Evolutionary conservation across 208 protist species (phyloP).

Genomic region (Acanthamoeba healyi): DNA sequence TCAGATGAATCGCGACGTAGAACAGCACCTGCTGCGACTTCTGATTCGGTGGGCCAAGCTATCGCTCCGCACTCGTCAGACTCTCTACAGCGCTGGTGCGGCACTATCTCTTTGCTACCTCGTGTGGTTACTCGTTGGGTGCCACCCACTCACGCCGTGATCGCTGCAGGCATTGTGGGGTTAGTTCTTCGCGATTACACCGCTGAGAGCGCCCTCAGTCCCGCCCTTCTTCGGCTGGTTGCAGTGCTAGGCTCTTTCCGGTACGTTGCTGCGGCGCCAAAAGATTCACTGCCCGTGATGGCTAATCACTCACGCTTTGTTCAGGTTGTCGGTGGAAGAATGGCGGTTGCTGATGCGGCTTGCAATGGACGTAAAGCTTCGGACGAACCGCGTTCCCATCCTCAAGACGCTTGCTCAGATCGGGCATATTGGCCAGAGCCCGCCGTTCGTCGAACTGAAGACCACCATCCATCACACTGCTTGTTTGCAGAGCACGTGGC

Average conservation of each 20-base stretch:
- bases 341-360: conserved; percentile 1
- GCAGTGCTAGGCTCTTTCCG: background rate
- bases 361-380: background rate
- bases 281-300: background rate
- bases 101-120: background rate
- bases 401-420: background rate
- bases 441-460: conserved; percentile 14
- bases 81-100: background rate
- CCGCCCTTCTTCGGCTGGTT: background rate
- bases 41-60: conserved; percentile 5
- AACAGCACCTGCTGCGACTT: background rate
- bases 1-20: background rate
- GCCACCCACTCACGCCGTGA: too few species aligned
- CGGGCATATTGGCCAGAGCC: background rate
- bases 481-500: background rate
- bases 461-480: background rate
- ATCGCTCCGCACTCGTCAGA: background rate
- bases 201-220: background rate
- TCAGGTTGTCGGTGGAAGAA: background rate
- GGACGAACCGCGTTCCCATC: background rate
- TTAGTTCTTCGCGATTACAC: background rate
- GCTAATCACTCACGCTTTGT: background rate
- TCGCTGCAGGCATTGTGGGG: background rate
- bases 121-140: too few species aligned
- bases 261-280: background rate